A percentile compares a stretch with the other conserved stretches of the same genome.
These are phyloP conservation scores for Cercis canadensis DNA, from an alignment of 306 rosid species.

Conservation along the genomic window DNA sequence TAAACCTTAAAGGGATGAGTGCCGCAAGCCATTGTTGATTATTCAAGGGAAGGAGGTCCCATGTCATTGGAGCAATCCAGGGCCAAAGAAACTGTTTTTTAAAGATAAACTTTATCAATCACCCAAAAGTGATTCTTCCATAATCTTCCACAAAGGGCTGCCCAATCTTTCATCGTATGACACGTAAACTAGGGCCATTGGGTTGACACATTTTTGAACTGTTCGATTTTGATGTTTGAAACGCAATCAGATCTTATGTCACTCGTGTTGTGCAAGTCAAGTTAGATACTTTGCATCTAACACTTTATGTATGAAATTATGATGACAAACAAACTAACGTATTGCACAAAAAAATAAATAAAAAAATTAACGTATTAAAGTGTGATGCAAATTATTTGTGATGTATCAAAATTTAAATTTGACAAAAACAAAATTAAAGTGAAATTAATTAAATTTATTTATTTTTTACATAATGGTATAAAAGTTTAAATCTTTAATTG, in stretches of 20 bases:
- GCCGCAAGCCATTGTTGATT: too few species aligned
- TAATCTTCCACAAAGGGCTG: background rate
- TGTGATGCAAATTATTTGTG: background rate
- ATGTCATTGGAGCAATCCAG: background rate
- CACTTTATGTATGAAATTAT: background rate
- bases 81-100: too few species aligned
- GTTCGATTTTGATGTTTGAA: background rate
- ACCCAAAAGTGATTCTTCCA: background rate
- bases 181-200: background rate
- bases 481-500: too few species aligned
- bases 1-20: too few species aligned
- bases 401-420: too few species aligned
- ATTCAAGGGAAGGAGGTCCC: background rate
- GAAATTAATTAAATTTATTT: too few species aligned
- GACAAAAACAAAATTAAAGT: too few species aligned
- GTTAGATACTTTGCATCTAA: background rate
- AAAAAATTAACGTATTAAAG: too few species aligned
- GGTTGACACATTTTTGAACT: too few species aligned
- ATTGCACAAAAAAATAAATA: too few species aligned
- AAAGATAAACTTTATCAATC: too few species aligned
- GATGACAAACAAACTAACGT: background rate
- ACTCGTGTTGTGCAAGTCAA: conserved; percentile 42
- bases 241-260: conserved; percentile 13
- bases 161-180: background rate
- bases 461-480: too few species aligned